Base-by-base conservation (phyloP, 2,329 filamentous ascomycete species). In the Cladosporium colombiae region DNA sequence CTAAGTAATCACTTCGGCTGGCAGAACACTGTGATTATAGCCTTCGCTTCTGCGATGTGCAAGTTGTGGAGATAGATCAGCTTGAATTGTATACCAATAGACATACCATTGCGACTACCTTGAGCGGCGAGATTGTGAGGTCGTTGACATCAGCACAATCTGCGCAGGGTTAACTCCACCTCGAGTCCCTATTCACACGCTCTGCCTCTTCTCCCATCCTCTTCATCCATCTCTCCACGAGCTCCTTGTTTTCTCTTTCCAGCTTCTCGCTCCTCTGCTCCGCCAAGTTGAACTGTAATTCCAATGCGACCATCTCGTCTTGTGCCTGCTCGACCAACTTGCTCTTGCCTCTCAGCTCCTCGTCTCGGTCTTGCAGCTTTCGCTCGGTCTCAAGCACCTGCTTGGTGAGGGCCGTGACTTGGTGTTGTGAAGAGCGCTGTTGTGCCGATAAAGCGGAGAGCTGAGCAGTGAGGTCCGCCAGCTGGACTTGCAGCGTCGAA, bases 181-280 rank as follows among this genome's bases (percentile, higher is more conserved):
- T 69, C 57, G 70, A 71, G 29, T 73, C 72, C 35, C 84, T 76
- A 74, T 98, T 98, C 89, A 97, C 93, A 68, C 87, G 89, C 65
- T 95, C 91, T 13, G 91, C 94, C 80, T 97, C 93, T 75, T 89
- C 86, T 4, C 89, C 90, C 86, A 95, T 95, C 69, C 90, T 85
- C 74, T 87, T 88, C 90, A 98, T 93, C 92, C 93, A 98, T 64
- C 95, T 85, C 76, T 93, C 90, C 62, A 97, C 88, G 64, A 99
- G 83, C 70, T 97, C 91, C 74, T 91, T 89, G 75, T 98, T 98
- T 77, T 98, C 95, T 66, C 84, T 85, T 75, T 88, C 86, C 68
- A 96, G 81, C 77, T 88, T 89, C 75, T 89, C 88, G 31, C 86
- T 84, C 74, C 88, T 87, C 76, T 93, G 86, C 76, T 96, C 93